Evolutionary conservation across 352 stramenopile species (phyloP).

Genomic region (Phytophthora cactorum): DNA sequence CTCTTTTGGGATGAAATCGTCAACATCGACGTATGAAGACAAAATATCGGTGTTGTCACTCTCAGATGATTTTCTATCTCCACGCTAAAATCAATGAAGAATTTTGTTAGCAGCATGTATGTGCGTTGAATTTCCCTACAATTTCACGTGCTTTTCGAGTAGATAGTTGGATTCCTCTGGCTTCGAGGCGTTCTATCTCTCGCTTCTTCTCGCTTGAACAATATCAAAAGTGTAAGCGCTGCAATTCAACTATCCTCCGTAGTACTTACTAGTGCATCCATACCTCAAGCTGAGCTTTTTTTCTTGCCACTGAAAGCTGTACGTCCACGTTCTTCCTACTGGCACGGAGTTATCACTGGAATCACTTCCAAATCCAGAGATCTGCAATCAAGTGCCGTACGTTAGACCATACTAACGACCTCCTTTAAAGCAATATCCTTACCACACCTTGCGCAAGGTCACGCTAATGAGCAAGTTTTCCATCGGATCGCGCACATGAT

Average conservation of each 20-base stretch:
- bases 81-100: conserved; percentile 6
- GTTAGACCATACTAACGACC: background rate
- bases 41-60: conserved; percentile 22
- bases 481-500: conserved; percentile 79
- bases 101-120: background rate
- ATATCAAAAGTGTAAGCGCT: background rate
- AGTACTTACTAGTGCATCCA: background rate
- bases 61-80: conserved; percentile 8
- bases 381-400: conserved; percentile 7
- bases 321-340: conserved; percentile 48
- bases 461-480: conserved; percentile 68
- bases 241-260: background rate
- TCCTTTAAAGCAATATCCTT: conserved; percentile 1
- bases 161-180: conserved; percentile 25
- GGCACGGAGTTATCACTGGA: conserved; percentile 16
- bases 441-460: conserved; percentile 62
- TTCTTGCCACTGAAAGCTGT: conserved; percentile 68
- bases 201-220: conserved; percentile 23
- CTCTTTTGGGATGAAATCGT: conserved; percentile 52
- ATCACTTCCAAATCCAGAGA: conserved; percentile 24
- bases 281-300: conserved; percentile 37
- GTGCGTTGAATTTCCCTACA: background rate
- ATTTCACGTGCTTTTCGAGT: conserved; percentile 4
- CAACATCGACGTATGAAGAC: conserved; percentile 57
- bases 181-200: conserved; percentile 20